These are phyloP conservation scores for Takakia lepidozioides DNA, from an alignment of 225 moss, liverwort and hornwort genomes.

Conservation along the genomic window DNA sequence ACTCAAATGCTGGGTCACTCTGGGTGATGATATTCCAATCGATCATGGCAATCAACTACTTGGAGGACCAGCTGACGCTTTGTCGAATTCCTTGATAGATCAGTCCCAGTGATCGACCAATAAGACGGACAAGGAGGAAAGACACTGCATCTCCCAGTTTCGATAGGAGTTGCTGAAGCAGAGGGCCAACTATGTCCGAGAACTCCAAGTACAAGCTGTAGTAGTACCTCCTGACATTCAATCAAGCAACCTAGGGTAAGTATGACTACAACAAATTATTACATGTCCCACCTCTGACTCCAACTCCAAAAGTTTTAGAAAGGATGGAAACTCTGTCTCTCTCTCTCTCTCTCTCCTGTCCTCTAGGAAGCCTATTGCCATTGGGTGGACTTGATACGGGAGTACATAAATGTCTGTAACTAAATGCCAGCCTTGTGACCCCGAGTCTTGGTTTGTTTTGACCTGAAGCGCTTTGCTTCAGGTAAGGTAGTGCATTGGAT, in stretches of 20 bases:
- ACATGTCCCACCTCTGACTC: background rate
- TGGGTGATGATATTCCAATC: too few relatives aligned
- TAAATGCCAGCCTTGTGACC: too few relatives aligned
- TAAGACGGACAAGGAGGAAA: conserved; percentile 76
- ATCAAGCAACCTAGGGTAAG: background rate
- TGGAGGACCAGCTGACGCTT: conserved; percentile 77
- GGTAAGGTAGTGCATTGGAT: too few relatives aligned
- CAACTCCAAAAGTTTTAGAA: too few relatives aligned
- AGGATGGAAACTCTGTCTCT: too few relatives aligned
- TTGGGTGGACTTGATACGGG: too few relatives aligned
- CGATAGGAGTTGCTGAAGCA: conserved; percentile 42
- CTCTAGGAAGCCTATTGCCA: too few relatives aligned
- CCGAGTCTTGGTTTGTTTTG: too few relatives aligned
- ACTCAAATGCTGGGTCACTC: conserved; percentile 18
- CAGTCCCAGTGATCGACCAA: conserved; percentile 85
- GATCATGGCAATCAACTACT: too few relatives aligned
- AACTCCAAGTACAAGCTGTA: conserved; percentile 96
- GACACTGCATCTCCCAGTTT: conserved; percentile 71
- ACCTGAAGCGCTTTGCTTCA: too few relatives aligned
- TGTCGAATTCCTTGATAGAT: conserved; percentile 90
- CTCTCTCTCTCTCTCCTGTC: too few relatives aligned
- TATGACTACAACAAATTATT: background rate
- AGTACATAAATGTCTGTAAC: too few relatives aligned
- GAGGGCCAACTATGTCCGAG: conserved; percentile 77
- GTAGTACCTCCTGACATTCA: conserved; percentile 70